These are phyloP conservation scores for Ogataea angusta DNA, from an alignment of 805 yeast species.

Conservation along the genomic window DNA sequence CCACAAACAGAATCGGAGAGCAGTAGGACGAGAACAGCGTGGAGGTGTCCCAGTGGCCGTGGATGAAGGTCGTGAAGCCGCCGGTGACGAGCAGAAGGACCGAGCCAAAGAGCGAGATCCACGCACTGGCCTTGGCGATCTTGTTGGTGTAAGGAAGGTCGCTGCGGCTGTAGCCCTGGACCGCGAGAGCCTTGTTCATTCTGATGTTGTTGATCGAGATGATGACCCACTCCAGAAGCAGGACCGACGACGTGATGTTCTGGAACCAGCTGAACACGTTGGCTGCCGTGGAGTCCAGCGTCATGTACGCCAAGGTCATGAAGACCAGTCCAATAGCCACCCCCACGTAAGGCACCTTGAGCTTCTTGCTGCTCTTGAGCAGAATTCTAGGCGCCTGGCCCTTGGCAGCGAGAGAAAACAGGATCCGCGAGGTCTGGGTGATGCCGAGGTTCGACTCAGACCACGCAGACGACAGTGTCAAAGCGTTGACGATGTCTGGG, in stretches of 20 bases:
- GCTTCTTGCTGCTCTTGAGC: slow-evolving; percentile 53
- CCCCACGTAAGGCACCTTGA: slow-evolving; percentile 56
- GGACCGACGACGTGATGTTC: slow-evolving; percentile 56
- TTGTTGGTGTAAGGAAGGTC: slow-evolving; percentile 32
- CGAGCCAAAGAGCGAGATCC: slow-evolving; percentile 31
- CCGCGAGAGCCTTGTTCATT: slow-evolving; percentile 35
- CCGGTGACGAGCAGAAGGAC: slow-evolving; percentile 33
- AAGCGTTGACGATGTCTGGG: slow-evolving; percentile 70
- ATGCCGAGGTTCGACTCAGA: slow-evolving; percentile 70
- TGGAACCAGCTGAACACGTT: slow-evolving; percentile 60
- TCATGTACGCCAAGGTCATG: slow-evolving; percentile 60
- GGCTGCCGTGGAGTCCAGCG: slow-evolving; percentile 49
- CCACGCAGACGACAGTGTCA: slow-evolving; percentile 46
- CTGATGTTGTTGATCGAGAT: slow-evolving; percentile 44
- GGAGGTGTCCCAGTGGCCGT: slow-evolving; percentile 30
- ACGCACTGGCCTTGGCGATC: slow-evolving; percentile 31
- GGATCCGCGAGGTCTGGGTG: slow-evolving; percentile 63
- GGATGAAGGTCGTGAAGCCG: slow-evolving; percentile 36
- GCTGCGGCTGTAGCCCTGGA: slow-evolving; percentile 36
- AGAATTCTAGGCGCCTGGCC: slow-evolving; percentile 67
- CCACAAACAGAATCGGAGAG: slow-evolving; percentile 27
- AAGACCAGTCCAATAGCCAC: slow-evolving; percentile 43
- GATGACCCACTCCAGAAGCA: slow-evolving; percentile 57
- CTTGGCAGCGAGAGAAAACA: slow-evolving; percentile 63
- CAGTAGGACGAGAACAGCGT: slow-evolving; percentile 24